Conservation (phyloP, 257 asterid species). For the Penstemon davidsonii region DNA sequence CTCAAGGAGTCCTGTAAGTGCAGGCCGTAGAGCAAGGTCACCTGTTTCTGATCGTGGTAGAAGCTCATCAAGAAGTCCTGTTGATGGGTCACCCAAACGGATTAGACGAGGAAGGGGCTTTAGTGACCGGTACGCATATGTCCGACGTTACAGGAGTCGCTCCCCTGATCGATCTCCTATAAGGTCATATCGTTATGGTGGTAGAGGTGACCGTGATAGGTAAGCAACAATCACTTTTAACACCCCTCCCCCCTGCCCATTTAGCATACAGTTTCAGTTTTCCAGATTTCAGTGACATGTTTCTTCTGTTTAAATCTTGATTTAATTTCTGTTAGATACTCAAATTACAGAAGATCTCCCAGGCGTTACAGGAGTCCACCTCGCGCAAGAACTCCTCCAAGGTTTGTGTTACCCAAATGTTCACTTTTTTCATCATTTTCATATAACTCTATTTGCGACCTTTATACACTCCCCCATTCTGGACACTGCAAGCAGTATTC, state of each 20-base stretch:
- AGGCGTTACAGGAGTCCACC: slow-evolving; percentile 95
- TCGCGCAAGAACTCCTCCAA: slow-evolving; percentile 91
- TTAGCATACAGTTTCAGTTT: too few species aligned
- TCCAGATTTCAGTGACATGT: neutral
- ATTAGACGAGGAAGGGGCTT: slow-evolving; percentile 97
- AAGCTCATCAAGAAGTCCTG: slow-evolving; percentile 88
- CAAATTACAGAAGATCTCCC: slow-evolving; percentile 91
- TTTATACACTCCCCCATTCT: neutral
- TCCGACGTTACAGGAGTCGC: slow-evolving; percentile 82
- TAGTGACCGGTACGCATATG: slow-evolving; percentile 82
- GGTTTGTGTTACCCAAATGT: slow-evolving; percentile 45
- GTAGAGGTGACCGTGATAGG: slow-evolving; percentile 80
- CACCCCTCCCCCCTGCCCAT: neutral
- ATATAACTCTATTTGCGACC: neutral
- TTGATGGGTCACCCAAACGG: slow-evolving; percentile 86
- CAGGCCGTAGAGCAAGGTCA: slow-evolving; percentile 64
- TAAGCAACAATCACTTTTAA: slow-evolving; percentile 27
- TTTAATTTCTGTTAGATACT: slow-evolving; percentile 45
- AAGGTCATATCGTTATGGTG: slow-evolving; percentile 80
- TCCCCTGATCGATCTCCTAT: slow-evolving; percentile 87
- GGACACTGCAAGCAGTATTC: too few species aligned
- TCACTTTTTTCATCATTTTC: neutral
- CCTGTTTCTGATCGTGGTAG: slow-evolving; percentile 66
- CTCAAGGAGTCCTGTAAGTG: slow-evolving; percentile 29
- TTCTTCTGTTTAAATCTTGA: slow-evolving; percentile 11